phyloP scores from a whole-genome alignment of 73 alveolate species.

The Stentor coeruleus region DNA sequence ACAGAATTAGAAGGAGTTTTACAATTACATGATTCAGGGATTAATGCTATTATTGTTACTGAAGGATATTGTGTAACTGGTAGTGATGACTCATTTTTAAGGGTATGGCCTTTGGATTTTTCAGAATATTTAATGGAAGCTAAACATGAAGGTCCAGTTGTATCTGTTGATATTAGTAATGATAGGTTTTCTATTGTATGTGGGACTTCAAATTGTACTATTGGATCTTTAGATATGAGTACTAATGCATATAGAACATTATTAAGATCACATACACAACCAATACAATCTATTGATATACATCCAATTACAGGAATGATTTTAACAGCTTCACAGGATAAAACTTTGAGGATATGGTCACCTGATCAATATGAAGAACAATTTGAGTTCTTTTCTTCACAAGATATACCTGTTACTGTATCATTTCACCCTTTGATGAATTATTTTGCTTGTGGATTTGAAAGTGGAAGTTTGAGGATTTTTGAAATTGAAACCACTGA shows the following conservation, averaged over 20 bases:
- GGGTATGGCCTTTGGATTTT: slow-evolving; percentile 93
- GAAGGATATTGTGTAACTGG: slow-evolving; percentile 94
- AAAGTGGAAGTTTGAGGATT: slow-evolving; percentile 55
- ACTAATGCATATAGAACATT: slow-evolving; percentile 72
- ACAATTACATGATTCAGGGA: slow-evolving; percentile 82
- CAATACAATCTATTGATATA: slow-evolving; percentile 48
- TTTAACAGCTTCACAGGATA: slow-evolving; percentile 56
- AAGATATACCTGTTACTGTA: slow-evolving; percentile 56
- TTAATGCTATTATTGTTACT: slow-evolving; percentile 70
- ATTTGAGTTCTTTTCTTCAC: slow-evolving; percentile 59
- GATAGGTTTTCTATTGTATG: slow-evolving; percentile 84
- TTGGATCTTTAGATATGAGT: slow-evolving; percentile 78
- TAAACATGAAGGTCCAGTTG: slow-evolving; percentile 84
- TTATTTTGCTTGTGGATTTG: slow-evolving; percentile 66
- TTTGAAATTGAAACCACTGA: slow-evolving; percentile 60
- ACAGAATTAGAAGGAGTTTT: slow-evolving; percentile 78
- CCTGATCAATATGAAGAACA: slow-evolving; percentile 42
- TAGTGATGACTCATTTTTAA: slow-evolving; percentile 69
- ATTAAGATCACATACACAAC: slow-evolving; percentile 78
- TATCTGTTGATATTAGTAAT: slow-evolving; percentile 80
- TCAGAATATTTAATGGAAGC: slow-evolving; percentile 90
- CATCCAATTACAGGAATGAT: slow-evolving; percentile 36
- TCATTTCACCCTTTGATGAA: slow-evolving; percentile 57
- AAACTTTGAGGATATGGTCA: slow-evolving; percentile 66
- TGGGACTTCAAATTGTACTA: slow-evolving; percentile 81